phyloP scores from a whole-genome alignment of 163 green algal species.

The Prototheca stagnorum region DNA sequence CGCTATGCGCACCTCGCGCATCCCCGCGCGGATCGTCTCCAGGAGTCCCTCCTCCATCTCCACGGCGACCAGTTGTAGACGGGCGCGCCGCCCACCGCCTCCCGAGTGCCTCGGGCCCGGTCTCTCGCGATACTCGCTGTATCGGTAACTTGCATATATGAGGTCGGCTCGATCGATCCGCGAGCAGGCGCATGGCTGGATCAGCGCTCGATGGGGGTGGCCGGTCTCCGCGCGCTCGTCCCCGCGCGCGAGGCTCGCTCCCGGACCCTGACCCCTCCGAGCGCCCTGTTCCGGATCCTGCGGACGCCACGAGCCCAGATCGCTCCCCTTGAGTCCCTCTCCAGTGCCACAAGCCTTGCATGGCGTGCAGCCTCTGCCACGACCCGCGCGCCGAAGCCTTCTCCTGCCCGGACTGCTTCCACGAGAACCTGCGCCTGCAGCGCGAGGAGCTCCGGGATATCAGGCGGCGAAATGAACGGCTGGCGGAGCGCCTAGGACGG shows the following conservation, averaged over 20 bases:
- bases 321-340: too few species aligned
- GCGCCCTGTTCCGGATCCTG: background rate
- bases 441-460: background rate
- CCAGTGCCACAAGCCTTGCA: background rate
- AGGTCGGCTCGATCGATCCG: too few species aligned
- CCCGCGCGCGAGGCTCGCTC: background rate
- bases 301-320: background rate
- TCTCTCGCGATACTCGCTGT: background rate
- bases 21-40: conserved; percentile 27
- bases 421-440: background rate
- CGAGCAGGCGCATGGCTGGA: background rate
- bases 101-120: background rate
- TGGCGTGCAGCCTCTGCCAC: background rate
- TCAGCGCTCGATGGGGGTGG: background rate
- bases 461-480: too few species aligned
- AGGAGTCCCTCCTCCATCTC: conserved; percentile 27
- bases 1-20: conserved; percentile 28
- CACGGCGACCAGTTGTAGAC: background rate
- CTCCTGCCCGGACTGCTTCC: background rate
- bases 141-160: background rate
- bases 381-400: background rate
- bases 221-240: background rate
- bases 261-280: background rate
- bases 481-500: too few species aligned
- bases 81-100: background rate